Evolutionary conservation across 108 stramenopile genomes (phyloP), one percentile per base, ranked within the genome.

Genomic region (Aurantiochytrium sp.): DNA sequence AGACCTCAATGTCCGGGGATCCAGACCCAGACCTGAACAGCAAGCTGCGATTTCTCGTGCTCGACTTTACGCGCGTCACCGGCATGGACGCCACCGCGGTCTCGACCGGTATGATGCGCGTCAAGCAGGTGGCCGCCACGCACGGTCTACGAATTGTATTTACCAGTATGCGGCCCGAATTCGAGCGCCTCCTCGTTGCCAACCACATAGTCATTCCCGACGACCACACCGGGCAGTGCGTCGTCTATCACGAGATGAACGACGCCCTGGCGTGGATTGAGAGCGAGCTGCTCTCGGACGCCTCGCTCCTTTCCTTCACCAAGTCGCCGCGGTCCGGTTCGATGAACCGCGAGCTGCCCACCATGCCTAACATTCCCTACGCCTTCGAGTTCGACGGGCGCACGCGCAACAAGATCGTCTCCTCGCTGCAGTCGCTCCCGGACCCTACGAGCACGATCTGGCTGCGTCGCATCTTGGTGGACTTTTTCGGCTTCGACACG

Each of bases 1-100:
- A 41, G 32, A 48, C 73, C 12, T 81, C 73, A 6, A 27, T 41
- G 6, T 81, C 73, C 10, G 73, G 10, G 6, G 39, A 41, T 42
- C 73, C 39, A 12, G 45, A 48, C 8, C 6, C 6, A 10, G 42
- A 41, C 6, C 19, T 19, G 27, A 12, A 42, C 42, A 41, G n/a
- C 45, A 6, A 48, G 17, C 39, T 81, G 12, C 73, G 73, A 24
- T 81, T 81, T 24, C 39, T 81, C n/a, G 73, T 81, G 39, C 73
- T 81, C 8, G 73, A 81, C 24, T 81, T 81, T 81, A 81, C 73
- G 39, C 73, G 73, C n/a, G 73, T 81, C 0, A 81, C 73, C 6
- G 73, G 73, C 8, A 81, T 81, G 73, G 73, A 81, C 45, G 73
- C 73, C 6, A 81, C 73, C n/a, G 73, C 73, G 6, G 45, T 81